Evolutionary conservation across 164 flowering plant species (phyloP), one percentile per base, ranked within the genome.

Genomic region (grape (Vitis vinifera)): DNA sequence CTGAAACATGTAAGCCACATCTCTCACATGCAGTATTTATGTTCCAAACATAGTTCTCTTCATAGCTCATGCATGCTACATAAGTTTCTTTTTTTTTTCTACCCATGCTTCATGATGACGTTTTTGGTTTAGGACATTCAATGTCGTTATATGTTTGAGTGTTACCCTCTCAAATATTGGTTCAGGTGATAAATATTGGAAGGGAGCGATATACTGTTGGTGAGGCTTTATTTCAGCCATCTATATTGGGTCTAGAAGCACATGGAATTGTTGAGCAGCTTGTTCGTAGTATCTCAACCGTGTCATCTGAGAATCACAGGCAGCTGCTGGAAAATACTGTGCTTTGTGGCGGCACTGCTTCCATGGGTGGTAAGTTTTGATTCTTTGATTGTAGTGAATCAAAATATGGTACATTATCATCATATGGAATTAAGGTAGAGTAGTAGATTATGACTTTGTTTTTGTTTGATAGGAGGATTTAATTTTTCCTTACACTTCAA

Each of bases 231-330:
- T 96, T 93, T 71, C 97, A 92, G 62, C 99, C 99, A 75, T 85
- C 92, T 58, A 85, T 93, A 62, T 76, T 96, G 78, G 97, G 97
- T 68, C 77, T 91, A 65, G 98, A 93, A 75, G 91, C 94, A 65
- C 87, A 90, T 84, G 99, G 99, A 57, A 91, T 96, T 73, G 97
- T 93, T 76, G 99, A 96, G 85, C 99, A 96, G 89, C 97, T 96
- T 78, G 97, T 93, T 58, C 93, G 89, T 51, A 73, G 87, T 69
- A 88, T 92, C 72, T 88, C 97, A 68, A 83, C 94, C 51, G 93
- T 96, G 56, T 88, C 99, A 50, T 88, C 98, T 44, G 99, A 96
- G 73, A 93, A 89, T 79, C 99, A 93, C 64, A 84, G 95, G 9
- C 97, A 91, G 71, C 84, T 96, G 67, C 81, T 93, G 63, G 99